phyloP scores from a whole-genome alignment of 2,329 filamentous ascomycete genomes.

The Lachnellula occidentalis region DNA sequence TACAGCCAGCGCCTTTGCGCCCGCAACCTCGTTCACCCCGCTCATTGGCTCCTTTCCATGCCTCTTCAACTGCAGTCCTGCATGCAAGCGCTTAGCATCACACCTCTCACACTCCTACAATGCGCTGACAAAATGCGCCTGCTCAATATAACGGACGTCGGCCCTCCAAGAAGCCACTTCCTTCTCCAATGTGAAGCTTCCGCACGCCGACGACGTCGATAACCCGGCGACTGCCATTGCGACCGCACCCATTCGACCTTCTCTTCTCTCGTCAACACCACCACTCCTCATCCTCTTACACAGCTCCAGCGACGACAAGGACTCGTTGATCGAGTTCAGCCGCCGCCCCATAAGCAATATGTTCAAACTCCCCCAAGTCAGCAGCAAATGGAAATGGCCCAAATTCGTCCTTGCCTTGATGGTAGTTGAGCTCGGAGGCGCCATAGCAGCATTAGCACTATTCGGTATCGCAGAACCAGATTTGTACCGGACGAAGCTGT shows the following conservation, averaged over 20 bases:
- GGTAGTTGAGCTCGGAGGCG: slow-evolving; percentile 58
- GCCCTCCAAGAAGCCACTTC: slow-evolving; percentile 12
- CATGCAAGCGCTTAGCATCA: slow-evolving; percentile 18
- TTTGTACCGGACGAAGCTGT: slow-evolving; percentile 65
- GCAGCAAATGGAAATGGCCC: slow-evolving; percentile 41
- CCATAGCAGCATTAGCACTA: slow-evolving; percentile 61
- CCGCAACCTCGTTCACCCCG: neutral
- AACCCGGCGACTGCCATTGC: slow-evolving; percentile 8
- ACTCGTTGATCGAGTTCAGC: slow-evolving; percentile 14
- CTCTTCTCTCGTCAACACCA: neutral
- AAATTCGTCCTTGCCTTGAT: slow-evolving; percentile 49
- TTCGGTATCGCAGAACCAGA: slow-evolving; percentile 71
- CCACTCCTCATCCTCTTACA: neutral
- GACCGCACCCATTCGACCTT: slow-evolving; percentile 2
- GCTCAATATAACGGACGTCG: slow-evolving; percentile 13
- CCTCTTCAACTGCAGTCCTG: slow-evolving; percentile 5
- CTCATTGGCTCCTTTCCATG: neutral
- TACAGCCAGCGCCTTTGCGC: neutral
- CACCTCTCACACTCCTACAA: slow-evolving; percentile 4
- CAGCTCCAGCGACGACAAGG: neutral
- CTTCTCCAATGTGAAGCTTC: slow-evolving; percentile 12
- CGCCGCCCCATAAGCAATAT: slow-evolving; percentile 4
- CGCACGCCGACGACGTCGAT: slow-evolving; percentile 10
- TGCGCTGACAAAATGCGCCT: slow-evolving; percentile 2
- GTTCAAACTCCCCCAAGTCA: slow-evolving; percentile 10